Conservation (phyloP, 768 basidiomycete genomes). For the Lactarius trivialis region DNA sequence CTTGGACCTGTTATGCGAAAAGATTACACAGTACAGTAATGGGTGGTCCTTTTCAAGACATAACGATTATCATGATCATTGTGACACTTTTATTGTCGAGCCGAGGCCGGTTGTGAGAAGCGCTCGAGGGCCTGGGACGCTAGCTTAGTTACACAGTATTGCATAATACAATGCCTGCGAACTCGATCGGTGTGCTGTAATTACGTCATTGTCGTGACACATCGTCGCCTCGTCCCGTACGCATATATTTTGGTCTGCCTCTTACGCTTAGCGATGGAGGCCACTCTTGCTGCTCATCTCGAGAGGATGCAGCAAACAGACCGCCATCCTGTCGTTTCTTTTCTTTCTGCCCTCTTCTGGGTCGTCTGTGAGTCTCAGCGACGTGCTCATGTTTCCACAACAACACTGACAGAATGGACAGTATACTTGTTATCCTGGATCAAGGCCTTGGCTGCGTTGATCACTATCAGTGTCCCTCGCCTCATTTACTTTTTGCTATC, state of each 20-base stretch:
- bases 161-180: neutral
- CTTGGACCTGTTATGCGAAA: neutral
- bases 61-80: neutral
- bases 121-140: neutral
- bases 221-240: neutral
- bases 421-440: conserved; percentile 82
- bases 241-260: neutral
- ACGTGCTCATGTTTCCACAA: conserved; percentile 1
- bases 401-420: conserved; percentile 29
- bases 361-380: conserved; percentile 55
- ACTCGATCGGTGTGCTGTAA: neutral
- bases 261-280: conserved; percentile 7
- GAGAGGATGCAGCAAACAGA: conserved; percentile 26
- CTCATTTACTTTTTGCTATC: conserved; percentile 73
- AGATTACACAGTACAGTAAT: neutral
- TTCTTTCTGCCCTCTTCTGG: conserved; percentile 81
- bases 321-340: conserved; percentile 66
- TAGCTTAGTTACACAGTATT: neutral
- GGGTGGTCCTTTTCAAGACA: neutral
- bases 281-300: neutral
- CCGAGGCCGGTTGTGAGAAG: neutral
- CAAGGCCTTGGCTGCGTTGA: conserved; percentile 66
- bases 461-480: conserved; percentile 76
- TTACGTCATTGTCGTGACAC: neutral
- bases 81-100: neutral